These are phyloP conservation scores for Spergularia bocconei DNA, from an alignment of 148 eudicot species.

Conservation along the genomic window DNA sequence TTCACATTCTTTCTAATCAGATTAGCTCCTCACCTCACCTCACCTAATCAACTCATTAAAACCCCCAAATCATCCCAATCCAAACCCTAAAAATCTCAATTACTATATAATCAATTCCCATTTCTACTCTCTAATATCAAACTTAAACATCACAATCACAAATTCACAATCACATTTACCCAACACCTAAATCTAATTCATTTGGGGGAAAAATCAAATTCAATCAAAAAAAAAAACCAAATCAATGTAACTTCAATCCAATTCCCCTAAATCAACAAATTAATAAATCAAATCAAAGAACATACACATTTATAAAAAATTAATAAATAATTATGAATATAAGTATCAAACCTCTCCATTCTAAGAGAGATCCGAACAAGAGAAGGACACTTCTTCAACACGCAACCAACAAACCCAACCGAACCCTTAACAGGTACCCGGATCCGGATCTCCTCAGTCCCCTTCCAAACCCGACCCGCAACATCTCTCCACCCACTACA, in stretches of 20 bases:
- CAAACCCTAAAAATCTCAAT: neutral
- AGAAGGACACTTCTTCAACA: constrained; percentile 67
- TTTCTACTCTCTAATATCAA: neutral
- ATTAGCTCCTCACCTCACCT: too few species aligned
- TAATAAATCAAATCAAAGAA: constrained; percentile 4
- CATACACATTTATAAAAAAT: neutral
- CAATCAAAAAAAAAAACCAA: neutral
- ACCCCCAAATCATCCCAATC: neutral
- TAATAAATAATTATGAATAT: neutral
- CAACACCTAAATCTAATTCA: constrained; percentile 38
- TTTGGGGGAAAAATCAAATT: neutral
- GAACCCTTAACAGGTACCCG: constrained; percentile 65
- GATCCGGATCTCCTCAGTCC: constrained; percentile 71
- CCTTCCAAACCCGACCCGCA: constrained; percentile 55
- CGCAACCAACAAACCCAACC: constrained; percentile 59
- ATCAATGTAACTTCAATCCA: neutral
- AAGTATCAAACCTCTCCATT: constrained; percentile 69
- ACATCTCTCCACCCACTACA: constrained; percentile 82
- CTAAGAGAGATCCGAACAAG: constrained; percentile 63
- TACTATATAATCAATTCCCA: neutral
- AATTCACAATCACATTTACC: neutral
- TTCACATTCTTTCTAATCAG: too few species aligned
- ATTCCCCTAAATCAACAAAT: neutral
- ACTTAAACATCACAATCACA: neutral
- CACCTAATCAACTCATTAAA: neutral